phyloP scores from a whole-genome alignment of 208 protist genomes.

The Leishmania braziliensis region DNA sequence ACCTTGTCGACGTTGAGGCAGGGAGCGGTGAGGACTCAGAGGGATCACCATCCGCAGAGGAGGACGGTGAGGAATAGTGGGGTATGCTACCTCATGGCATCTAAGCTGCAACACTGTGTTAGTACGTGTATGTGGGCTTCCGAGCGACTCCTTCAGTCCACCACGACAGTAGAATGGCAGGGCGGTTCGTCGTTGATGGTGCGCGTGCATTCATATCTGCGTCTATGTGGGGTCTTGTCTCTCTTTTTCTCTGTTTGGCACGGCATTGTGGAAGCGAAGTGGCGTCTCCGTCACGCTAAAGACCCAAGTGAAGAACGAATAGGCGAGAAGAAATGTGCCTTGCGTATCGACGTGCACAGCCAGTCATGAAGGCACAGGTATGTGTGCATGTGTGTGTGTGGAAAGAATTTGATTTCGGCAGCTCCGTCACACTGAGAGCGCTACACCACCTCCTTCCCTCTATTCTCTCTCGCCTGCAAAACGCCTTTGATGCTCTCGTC shows the following conservation, averaged over 20 bases:
- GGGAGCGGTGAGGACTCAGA: slow-evolving; percentile 69
- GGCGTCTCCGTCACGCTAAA: not conserved
- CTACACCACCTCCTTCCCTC: not conserved
- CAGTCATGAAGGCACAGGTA: not conserved
- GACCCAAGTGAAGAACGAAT: not conserved
- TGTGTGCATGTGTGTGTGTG: not conserved
- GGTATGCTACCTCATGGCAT: not conserved
- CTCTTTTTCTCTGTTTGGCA: not conserved
- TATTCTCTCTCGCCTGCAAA: not conserved
- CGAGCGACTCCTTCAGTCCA: not conserved
- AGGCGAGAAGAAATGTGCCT: not conserved
- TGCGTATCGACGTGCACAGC: not conserved
- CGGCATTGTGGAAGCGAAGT: not conserved
- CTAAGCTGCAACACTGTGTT: not conserved
- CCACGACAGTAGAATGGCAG: not conserved
- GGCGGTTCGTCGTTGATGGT: not conserved
- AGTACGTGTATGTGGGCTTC: not conserved
- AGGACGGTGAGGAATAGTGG: slow-evolving; percentile 7
- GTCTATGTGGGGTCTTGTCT: not conserved
- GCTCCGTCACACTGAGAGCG: not conserved
- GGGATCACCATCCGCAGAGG: slow-evolving; percentile 35
- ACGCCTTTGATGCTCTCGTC: not conserved
- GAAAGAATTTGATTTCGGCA: not conserved
- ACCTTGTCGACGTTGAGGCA: slow-evolving; percentile 67
- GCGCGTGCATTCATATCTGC: not conserved